phyloP scores from a whole-genome alignment of 2,329 filamentous ascomycete species.

The Huntiella omanensis region DNA sequence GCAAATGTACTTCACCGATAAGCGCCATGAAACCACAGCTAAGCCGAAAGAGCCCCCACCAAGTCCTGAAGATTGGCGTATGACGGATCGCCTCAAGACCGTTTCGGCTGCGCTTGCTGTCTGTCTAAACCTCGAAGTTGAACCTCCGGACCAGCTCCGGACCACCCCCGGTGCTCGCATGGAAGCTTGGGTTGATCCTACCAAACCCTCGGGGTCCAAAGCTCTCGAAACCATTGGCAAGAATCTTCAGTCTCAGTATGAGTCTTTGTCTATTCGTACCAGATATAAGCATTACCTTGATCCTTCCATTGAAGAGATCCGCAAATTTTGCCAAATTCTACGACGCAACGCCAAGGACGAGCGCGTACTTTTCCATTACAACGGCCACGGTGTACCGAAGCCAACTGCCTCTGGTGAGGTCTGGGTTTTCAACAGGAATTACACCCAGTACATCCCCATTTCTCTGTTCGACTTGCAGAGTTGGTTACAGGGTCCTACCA shows the following conservation, averaged over 20 bases:
- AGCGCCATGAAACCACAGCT: conserved; percentile 86
- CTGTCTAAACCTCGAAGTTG: conserved; percentile 92
- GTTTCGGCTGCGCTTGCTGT: conserved; percentile 87
- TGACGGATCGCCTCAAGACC: conserved; percentile 90
- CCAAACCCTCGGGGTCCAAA: conserved; percentile 59
- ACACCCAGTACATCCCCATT: conserved; percentile 95
- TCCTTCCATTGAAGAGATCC: conserved; percentile 90
- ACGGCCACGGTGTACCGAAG: conserved; percentile 90
- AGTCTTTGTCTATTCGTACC: conserved; percentile 85
- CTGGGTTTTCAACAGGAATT: conserved; percentile 98
- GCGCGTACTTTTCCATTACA: conserved; percentile 93
- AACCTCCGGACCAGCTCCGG: conserved; percentile 91
- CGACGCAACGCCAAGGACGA: conserved; percentile 90
- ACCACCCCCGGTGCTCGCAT: conserved; percentile 84
- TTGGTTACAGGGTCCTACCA: conserved; percentile 86
- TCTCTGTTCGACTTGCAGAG: conserved; percentile 87
- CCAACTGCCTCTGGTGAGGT: conserved; percentile 92
- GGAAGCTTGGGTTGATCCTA: conserved; percentile 93
- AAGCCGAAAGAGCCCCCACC: conserved; percentile 53
- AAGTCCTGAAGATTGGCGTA: conserved; percentile 81
- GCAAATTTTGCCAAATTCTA: conserved; percentile 83
- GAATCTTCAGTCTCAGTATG: conserved; percentile 87
- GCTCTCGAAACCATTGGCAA: conserved; percentile 90
- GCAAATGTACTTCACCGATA: conserved; percentile 99
- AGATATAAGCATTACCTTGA: conserved; percentile 95